Conservation (phyloP, 2,329 filamentous ascomycete genomes). For the Paracoccidioides lutzii region DNA sequence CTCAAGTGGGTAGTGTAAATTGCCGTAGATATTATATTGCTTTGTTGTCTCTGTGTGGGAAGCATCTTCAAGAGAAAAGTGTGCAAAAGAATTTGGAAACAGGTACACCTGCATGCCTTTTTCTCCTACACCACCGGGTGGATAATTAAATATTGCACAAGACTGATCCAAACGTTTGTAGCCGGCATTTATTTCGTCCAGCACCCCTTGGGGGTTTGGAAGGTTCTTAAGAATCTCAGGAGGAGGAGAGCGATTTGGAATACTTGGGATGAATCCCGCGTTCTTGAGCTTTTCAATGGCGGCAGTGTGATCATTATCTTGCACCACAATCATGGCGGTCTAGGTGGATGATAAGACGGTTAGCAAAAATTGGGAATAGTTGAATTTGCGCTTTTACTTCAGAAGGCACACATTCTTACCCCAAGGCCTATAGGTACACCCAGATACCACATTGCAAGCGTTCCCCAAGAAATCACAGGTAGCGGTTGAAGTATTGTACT, state of each 20-base stretch:
- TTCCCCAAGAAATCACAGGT: constrained; percentile 13
- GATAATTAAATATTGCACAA: constrained; percentile 16
- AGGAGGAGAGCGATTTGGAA: constrained; percentile 13
- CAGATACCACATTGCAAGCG: constrained; percentile 13
- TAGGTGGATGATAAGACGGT: constrained; percentile 3
- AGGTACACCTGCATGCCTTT: constrained; percentile 8
- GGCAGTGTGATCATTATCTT: constrained; percentile 13
- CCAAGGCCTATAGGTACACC: constrained; percentile 13
- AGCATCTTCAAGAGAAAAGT: constrained; percentile 3
- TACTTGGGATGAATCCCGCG: constrained; percentile 12
- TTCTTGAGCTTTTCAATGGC: constrained; percentile 14
- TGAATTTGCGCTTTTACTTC: background rate
- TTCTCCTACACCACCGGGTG: constrained; percentile 8
- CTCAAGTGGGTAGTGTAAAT: constrained; percentile 13
- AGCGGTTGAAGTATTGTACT: constrained; percentile 14
- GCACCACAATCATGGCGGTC: constrained; percentile 14
- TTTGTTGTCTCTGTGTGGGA: constrained; percentile 3
- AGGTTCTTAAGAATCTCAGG: constrained; percentile 5
- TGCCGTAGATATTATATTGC: constrained; percentile 9
- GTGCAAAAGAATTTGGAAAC: constrained; percentile 12
- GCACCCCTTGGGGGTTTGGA: constrained; percentile 6
- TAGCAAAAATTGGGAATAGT: constrained; percentile 5
- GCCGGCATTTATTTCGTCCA: constrained; percentile 16
- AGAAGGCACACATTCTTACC: constrained; percentile 7
- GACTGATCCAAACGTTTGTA: constrained; percentile 14